Evolutionary conservation across 2,329 filamentous ascomycete species (phyloP).

Genomic region (Talaromyces sp.): DNA sequence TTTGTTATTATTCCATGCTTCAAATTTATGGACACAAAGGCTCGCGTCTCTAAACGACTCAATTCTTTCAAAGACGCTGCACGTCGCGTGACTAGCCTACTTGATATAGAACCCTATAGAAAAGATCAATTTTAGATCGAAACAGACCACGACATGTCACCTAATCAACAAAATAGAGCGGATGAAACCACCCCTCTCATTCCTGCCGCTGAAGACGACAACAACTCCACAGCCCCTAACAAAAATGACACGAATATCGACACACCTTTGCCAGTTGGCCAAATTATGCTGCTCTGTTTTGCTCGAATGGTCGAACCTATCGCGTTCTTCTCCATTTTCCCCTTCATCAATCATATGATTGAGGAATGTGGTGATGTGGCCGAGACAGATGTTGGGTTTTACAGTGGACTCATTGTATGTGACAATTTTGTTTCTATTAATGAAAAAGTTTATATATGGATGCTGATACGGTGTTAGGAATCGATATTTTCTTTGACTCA

Average conservation of each 20-base stretch:
- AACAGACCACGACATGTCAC: background rate
- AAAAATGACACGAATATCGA: conserved; percentile 30
- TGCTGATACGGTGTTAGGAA: conserved; percentile 29
- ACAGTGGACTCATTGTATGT: conserved; percentile 69
- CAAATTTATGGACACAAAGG: background rate
- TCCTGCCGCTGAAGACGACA: background rate
- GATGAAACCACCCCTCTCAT: background rate
- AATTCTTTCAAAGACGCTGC: background rate
- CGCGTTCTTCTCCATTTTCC: conserved; percentile 79
- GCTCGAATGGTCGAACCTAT: conserved; percentile 69
- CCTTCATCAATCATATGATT: conserved; percentile 76
- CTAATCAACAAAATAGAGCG: background rate
- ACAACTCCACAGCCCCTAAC: background rate
- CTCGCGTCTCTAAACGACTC: background rate
- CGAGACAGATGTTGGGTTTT: conserved; percentile 70
- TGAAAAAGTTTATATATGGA: no score
- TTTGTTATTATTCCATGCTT: background rate
- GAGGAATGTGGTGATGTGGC: conserved; percentile 59
- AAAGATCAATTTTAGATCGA: background rate
- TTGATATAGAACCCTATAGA: background rate
- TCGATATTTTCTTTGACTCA: conserved; percentile 69
- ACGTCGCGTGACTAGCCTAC: background rate
- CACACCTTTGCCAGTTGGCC: conserved; percentile 55
- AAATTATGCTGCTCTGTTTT: conserved; percentile 70
- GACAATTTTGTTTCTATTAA: background rate